Evolutionary conservation across 306 rosid species (phyloP).

Genomic region (Inga leiocalycina): DNA sequence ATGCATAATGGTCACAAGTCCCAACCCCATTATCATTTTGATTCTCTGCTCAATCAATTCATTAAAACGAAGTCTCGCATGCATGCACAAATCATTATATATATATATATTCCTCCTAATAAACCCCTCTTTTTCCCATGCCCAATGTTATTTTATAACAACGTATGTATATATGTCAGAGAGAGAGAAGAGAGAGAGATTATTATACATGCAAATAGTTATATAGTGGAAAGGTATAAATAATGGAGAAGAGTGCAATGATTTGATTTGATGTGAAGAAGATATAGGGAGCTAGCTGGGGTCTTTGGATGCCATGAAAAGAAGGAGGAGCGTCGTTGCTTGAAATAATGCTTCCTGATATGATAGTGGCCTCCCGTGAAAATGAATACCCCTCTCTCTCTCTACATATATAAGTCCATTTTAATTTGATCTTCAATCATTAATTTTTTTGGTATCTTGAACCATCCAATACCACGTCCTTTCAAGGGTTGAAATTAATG

Average conservation of each 20-base stretch:
- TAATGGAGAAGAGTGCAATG: background rate
- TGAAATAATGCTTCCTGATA: slow-evolving; percentile 35
- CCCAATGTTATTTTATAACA: too few relatives aligned
- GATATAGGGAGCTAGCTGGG: background rate
- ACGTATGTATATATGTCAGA: too few relatives aligned
- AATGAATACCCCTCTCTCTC: slow-evolving; percentile 39
- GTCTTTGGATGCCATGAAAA: background rate
- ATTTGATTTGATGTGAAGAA: background rate
- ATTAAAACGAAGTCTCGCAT: slow-evolving; percentile 14
- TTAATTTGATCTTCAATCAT: background rate
- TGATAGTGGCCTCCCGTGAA: slow-evolving; percentile 55
- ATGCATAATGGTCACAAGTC: slow-evolving; percentile 42
- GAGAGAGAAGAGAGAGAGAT: too few relatives aligned
- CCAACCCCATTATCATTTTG: slow-evolving; percentile 41
- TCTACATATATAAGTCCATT: background rate
- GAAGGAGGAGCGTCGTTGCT: slow-evolving; percentile 29
- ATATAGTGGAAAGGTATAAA: background rate
- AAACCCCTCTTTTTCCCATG: too few relatives aligned
- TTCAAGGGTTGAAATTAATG: background rate
- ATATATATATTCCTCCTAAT: background rate
- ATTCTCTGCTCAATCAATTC: slow-evolving; percentile 16
- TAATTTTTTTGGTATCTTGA: background rate
- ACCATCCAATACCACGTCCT: background rate
- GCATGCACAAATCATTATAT: slow-evolving; percentile 12
- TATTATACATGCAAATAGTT: background rate